Base-by-base conservation (phyloP, 495 filamentous ascomycete species). In the Podospora pseudopauciseta region DNA sequence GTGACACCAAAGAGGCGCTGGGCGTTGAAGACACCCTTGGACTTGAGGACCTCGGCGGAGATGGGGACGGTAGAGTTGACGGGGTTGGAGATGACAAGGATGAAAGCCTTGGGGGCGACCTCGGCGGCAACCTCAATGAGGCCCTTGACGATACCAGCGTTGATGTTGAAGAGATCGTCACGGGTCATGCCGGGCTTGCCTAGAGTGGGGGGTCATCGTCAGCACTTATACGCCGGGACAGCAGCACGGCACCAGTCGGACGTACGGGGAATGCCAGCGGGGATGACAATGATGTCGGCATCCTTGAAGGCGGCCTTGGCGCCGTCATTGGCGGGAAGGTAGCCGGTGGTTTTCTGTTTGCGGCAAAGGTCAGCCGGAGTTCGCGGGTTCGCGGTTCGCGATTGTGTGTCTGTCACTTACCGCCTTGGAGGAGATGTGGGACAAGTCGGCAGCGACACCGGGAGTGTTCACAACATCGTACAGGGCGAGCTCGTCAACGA, bases 381-480 rank as follows among this genome's bases (percentile, higher is more conserved):
- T 64, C 60, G 65, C 56, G n/a, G 15, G 20, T 54, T 53, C 60
- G 55, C 7, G 9, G 49, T 49, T n/a, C 44, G 61, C 4, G 71
- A 44, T 9, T 54, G n/a, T 53, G 28, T n/a, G 54, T 19, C 27
- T 27, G 63, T 67, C 3, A 54, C 92, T 72, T 87, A 97, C 94
- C 71, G 96, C 95, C 64, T 87, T 86, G 54, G 93, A 91, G 57
- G 95, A 97, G 83, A 99, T 98, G 83, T 99, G 95, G 64, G 95
- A 97, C 64, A 99, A 88, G 77, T 99, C 95, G 68, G 95, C 89
- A 56, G 94, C 89, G 67, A 99, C 95, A 79, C 95, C 95, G 68
- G 94, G 94, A 57, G 94, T 96, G 86, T 97, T 97, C 79, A 97
- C 95, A 68, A 98, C 93, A 94, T 98, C 95, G 86, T 97, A 99